A percentile compares a stretch with the other conserved stretches of the same genome.
These are phyloP conservation scores for Hysterangium stoloniferum DNA, from an alignment of 768 basidiomycete genomes.

Conservation along the genomic window DNA sequence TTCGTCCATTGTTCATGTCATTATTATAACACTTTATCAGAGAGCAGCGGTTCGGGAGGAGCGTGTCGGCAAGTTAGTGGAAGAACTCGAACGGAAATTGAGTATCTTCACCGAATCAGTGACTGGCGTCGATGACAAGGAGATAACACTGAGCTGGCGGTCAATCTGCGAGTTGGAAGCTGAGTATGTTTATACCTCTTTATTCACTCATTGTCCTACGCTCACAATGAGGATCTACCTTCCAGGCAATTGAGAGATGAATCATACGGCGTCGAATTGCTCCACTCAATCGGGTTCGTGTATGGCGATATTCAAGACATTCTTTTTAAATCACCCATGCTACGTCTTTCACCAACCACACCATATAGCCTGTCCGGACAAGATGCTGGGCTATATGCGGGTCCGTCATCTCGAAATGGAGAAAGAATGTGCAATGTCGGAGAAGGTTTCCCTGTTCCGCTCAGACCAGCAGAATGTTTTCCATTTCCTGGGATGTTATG, in stretches of 20 bases:
- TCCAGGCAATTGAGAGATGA: conserved; percentile 73
- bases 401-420: background rate
- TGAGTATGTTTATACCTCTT: conserved; percentile 43
- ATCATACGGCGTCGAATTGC: conserved; percentile 79
- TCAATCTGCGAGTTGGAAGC: conserved; percentile 77
- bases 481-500: no score
- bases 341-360: background rate
- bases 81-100: conserved; percentile 74
- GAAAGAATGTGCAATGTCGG: background rate
- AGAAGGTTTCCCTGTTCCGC: background rate
- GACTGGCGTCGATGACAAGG: conserved; percentile 49
- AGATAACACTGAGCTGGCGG: conserved; percentile 65
- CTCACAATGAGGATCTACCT: background rate
- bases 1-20: conserved; percentile 2
- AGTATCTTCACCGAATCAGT: conserved; percentile 85
- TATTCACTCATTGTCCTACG: conserved; percentile 1
- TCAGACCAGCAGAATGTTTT: no score
- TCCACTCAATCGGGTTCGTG: conserved; percentile 82
- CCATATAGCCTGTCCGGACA: background rate
- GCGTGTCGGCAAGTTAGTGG: conserved; percentile 66
- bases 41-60: conserved; percentile 76
- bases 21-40: conserved; percentile 30
- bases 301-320: conserved; percentile 35
- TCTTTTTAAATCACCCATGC: background rate
- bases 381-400: background rate